Base-by-base conservation (phyloP, 768 basidiomycete genomes). In the Trametes sanguinea region DNA sequence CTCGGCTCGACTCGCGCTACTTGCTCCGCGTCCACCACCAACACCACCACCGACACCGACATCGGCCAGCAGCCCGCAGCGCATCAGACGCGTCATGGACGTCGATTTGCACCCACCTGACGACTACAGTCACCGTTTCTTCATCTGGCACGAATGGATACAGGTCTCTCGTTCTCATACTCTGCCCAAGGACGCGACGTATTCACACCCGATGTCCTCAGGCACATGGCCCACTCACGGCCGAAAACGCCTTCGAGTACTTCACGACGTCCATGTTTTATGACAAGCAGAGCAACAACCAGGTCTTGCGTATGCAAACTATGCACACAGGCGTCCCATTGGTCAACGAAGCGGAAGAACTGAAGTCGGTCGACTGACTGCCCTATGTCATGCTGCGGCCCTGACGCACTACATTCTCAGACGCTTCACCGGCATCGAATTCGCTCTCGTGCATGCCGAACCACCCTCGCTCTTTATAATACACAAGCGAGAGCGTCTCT, bases 241-340 rank as follows among this genome's bases (percentile, higher is more conserved):
- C 80, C 2, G 84, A 90, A 66, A 91, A 89, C 71, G 92, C 92
- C 53, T 87, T 95, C 64, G 92, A 95, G 58, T 96, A 95, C 78
- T 96, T 96, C 72, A 80, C 89, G 11, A 85, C 85, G 0, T 94
- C 92, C 32, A 94, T 94, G 85, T 95, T 94, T 78, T 96, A 94
- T 73, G 94, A 95, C 76, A 92, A 92, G 74, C 90, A 92, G 75
- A 94, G 90, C 76, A 95, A 89, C 74, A 96, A 96, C 74, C 91
- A 94, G 68, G 87, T 90, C 33, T 77, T 96, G 46, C 88, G 93
- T 67, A 96, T 96, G 94, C 94, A 96, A 74, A 95, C 92, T 0
- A 88, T 89, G 77, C 89, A 92, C 69, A 89, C 90, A 0, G 92
- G 89, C n/a, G 76, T 84, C 32, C 84, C 89, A 9, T 76, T 93